Evolutionary conservation across 371 early-diverging fungal genomes (phyloP), one percentile per base, ranked within the genome.

Genomic region (Mortierella sp.): DNA sequence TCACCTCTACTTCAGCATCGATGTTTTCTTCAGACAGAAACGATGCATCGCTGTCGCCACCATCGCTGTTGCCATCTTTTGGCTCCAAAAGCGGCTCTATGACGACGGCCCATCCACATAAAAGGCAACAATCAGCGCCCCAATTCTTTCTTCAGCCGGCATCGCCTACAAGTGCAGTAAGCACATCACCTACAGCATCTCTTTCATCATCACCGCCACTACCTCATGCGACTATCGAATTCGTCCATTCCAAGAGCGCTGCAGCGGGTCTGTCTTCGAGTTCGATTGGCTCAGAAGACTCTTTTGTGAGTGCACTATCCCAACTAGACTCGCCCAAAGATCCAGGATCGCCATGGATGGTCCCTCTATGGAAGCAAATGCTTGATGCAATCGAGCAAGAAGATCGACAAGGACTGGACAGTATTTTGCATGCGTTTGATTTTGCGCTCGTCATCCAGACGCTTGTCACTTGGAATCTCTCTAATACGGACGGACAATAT

Each of bases 401-500:
- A 32, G 70, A 76, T 26, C 60, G 78, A n/a, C 17, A 23, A 30
- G 78, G 65, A 32, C 54, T 76, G 53, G 55, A 65, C 49, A 47
- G 70, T 30, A 46, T 76, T 3, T 28, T 76, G 26, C 60, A 65
- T 39, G 70, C 70, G 15, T 70, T 65, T 47, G 78, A 76, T 44
- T 70, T 76, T 50, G 70, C 78, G 7, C 56, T 81, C 4, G 79
- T 87, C 4, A 64, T 86, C n/a, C 86, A 86, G 52, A 72, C 86
- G 1, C 60, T 90, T 50, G 79, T 87, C 19, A 87, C 85, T 0
- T 86, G 83, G 57, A 82, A 82, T 27, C 79, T 83, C 31, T 84
- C 85, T 44, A 90, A 88, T 57, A 56, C 63, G 21, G 89, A 90
- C 58, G 56, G 64, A 8, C 75, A 72, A 5, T 88, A 86, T 63